Evolutionary conservation across 495 filamentous ascomycete genomes (phyloP), one percentile per base, ranked within the genome.

Genomic region (Hypoxylon subgilvum): DNA sequence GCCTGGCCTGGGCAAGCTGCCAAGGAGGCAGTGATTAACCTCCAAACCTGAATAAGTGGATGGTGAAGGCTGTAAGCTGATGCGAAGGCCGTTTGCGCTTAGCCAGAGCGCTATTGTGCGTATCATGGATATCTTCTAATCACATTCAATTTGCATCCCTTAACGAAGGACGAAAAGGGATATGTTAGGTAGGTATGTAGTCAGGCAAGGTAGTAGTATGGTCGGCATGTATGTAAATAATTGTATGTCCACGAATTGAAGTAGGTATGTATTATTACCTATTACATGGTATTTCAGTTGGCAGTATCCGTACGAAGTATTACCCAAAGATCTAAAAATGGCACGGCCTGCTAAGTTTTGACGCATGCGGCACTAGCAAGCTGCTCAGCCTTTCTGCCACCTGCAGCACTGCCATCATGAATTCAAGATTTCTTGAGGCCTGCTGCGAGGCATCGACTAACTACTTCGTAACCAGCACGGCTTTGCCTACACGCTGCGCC

Each of bases 1-100:
- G 43, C 43, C 30, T 23, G 35, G 23, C 22, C 42, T 39, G 18
- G 18, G 28, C 28, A 34, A 3, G 31, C 5, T 6, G n/a, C 5
- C n/a, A 53, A 45, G 46, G 58, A 27, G 51, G 58, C 46, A 51
- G 46, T 56, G 52, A 56, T 62, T 39, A 51, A 35, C 50, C 32
- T 42, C 34, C 18, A 34, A 28, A 36, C n/a, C 47, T 48, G 16
- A 40, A 25, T n/a, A n/a, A n/a, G n/a, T n/a, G n/a, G n/a, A n/a
- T n/a, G n/a, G n/a, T n/a, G n/a, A n/a, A n/a, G n/a, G n/a, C n/a
- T n/a, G n/a, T n/a, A n/a, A n/a, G n/a, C n/a, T n/a, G n/a, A n/a
- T n/a, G n/a, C n/a, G n/a, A n/a, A n/a, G n/a, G n/a, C n/a, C n/a
- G n/a, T n/a, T n/a, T n/a, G n/a, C n/a, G n/a, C n/a, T n/a, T n/a